phyloP scores from a whole-genome alignment of 2,329 filamentous ascomycete genomes.

The Phaeosphaeria sp. region DNA sequence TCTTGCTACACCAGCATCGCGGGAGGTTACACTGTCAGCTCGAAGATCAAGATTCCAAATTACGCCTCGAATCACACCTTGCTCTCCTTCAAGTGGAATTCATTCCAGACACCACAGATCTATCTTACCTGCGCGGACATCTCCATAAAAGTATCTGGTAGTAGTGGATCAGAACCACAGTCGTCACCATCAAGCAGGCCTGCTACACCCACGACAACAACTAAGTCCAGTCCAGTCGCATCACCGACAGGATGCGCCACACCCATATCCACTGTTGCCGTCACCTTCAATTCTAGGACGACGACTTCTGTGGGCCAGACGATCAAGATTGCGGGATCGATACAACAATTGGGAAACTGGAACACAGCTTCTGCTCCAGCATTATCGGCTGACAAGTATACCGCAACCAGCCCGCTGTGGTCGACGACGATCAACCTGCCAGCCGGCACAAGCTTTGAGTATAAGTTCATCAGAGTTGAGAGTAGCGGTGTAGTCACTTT shows the following conservation, averaged over 20 bases:
- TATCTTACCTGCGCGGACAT: constrained; percentile 44
- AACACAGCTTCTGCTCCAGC: constrained; percentile 48
- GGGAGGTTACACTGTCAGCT: constrained; percentile 43
- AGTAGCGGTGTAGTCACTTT: constrained; percentile 55
- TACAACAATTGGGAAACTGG: constrained; percentile 54
- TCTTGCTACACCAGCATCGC: constrained; percentile 44
- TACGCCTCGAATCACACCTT: constrained; percentile 41
- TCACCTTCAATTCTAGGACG: constrained; percentile 57
- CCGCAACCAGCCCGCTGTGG: constrained; percentile 54
- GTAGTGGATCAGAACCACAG: constrained; percentile 11
- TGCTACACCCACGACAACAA: constrained; percentile 14
- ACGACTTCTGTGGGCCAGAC: constrained; percentile 58
- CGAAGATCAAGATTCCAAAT: constrained; percentile 42
- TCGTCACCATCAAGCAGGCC: constrained; percentile 24
- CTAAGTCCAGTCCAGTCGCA: constrained; percentile 17
- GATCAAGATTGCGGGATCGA: constrained; percentile 54
- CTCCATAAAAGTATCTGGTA: constrained; percentile 27
- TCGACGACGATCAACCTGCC: constrained; percentile 49
- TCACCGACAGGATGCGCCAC: constrained; percentile 28
- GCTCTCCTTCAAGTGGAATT: constrained; percentile 42
- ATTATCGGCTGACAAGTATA: constrained; percentile 53
- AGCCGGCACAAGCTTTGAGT: constrained; percentile 53
- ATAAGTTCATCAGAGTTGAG: constrained; percentile 56
- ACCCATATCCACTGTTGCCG: constrained; percentile 34
- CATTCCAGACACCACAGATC: constrained; percentile 42